Conservation (phyloP, 139 green algal genomes). For the Haematococcus lacustris region DNA sequence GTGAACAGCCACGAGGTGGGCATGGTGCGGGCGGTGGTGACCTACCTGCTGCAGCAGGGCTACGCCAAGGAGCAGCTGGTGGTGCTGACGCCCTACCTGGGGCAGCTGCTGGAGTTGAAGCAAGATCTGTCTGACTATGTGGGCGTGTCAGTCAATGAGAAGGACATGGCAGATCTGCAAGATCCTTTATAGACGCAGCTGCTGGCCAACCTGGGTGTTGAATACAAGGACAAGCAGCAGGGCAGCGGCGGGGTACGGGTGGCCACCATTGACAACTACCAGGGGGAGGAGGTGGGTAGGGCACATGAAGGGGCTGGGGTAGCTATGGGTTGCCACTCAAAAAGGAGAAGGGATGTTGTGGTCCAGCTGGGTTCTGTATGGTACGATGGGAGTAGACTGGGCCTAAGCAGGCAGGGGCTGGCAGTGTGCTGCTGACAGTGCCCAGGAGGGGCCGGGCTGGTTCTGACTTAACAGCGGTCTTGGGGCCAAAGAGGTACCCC, state of each 20-base stretch:
- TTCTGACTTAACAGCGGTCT: too few species aligned
- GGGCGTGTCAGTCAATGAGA: slow-evolving; percentile 21
- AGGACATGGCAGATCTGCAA: slow-evolving; percentile 26
- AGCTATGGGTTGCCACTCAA: background rate
- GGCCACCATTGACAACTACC: slow-evolving; percentile 75
- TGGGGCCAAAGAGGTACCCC: too few species aligned
- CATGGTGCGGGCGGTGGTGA: slow-evolving; percentile 38
- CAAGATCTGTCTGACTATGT: slow-evolving; percentile 7
- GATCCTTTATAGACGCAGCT: background rate
- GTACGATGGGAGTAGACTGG: too few species aligned
- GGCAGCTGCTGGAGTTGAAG: slow-evolving; percentile 58
- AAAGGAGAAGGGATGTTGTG: too few species aligned
- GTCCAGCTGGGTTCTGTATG: too few species aligned
- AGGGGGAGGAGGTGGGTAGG: slow-evolving; percentile 25
- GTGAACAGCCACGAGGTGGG: slow-evolving; percentile 39
- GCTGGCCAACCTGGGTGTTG: background rate
- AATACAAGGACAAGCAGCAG: background rate
- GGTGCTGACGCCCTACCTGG: slow-evolving; percentile 73
- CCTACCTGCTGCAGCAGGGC: slow-evolving; percentile 59
- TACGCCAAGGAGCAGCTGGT: slow-evolving; percentile 53
- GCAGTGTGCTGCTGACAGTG: too few species aligned
- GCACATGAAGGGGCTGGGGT: background rate
- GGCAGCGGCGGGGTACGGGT: slow-evolving; percentile 28
- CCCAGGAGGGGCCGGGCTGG: background rate
- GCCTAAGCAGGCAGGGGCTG: background rate